A percentile compares a stretch with the other conserved stretches of the same genome.
phyloP scores from a whole-genome alignment of 805 yeast genomes.

The Brettanomyces sp. region DNA sequence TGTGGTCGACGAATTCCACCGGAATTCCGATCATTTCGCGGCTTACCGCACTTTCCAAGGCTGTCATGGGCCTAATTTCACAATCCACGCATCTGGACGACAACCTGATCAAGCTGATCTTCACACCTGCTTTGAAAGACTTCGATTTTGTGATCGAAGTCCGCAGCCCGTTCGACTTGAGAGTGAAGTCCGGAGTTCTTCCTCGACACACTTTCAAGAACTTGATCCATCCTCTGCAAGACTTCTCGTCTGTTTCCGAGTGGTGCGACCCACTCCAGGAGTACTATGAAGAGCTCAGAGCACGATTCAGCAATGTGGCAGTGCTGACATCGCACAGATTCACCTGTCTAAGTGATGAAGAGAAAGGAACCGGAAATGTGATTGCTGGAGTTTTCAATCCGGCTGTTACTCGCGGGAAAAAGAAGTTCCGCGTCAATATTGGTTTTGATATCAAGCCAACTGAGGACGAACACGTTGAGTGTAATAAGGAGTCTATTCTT shows the following conservation, averaged over 20 bases:
- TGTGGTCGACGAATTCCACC: slow-evolving; percentile 48
- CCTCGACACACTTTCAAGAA: slow-evolving; percentile 53
- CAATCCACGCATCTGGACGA: slow-evolving; percentile 24
- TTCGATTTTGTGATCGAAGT: slow-evolving; percentile 72
- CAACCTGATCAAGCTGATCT: slow-evolving; percentile 44
- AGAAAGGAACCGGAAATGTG: slow-evolving; percentile 41
- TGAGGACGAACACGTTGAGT: slow-evolving; percentile 37
- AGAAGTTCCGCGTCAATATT: slow-evolving; percentile 70
- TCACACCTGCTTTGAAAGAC: slow-evolving; percentile 76
- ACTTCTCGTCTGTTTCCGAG: slow-evolving; percentile 30
- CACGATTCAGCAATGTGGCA: slow-evolving; percentile 56
- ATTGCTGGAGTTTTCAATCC: slow-evolving; percentile 82
- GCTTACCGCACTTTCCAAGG: slow-evolving; percentile 77
- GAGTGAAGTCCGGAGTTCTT: slow-evolving; percentile 46
- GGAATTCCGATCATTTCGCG: slow-evolving; percentile 73
- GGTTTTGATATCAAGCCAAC: slow-evolving; percentile 67
- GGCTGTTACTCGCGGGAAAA: slow-evolving; percentile 36
- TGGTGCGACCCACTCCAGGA: slow-evolving; percentile 48
- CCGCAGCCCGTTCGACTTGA: slow-evolving; percentile 28
- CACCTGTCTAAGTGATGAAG: slow-evolving; percentile 36
- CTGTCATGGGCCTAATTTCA: slow-evolving; percentile 46
- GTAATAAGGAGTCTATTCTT: slow-evolving; percentile 66
- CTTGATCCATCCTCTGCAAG: slow-evolving; percentile 30
- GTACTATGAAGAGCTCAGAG: slow-evolving; percentile 50
- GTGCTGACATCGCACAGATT: slow-evolving; percentile 57